These are phyloP conservation scores for Fusarium sambucinum DNA, from an alignment of 2,329 filamentous ascomycete genomes.

Conservation along the genomic window DNA sequence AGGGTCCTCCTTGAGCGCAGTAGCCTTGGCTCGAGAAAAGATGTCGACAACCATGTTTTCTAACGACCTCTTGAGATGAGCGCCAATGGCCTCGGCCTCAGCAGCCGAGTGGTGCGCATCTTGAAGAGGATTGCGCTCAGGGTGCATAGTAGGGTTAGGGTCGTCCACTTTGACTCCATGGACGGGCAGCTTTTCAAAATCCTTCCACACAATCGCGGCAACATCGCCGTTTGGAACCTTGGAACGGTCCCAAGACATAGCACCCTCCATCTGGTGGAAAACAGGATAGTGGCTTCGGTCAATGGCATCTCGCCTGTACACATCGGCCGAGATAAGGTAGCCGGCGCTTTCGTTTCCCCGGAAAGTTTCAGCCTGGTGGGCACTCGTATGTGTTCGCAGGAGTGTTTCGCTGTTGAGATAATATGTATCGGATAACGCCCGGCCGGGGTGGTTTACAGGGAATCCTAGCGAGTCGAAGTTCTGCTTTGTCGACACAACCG, in stretches of 20 bases:
- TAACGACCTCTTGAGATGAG: slow-evolving; percentile 88
- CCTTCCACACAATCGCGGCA: slow-evolving; percentile 74
- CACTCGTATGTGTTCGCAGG: slow-evolving; percentile 92
- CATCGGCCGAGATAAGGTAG: slow-evolving; percentile 92
- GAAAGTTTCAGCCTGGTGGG: slow-evolving; percentile 89
- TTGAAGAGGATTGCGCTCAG: slow-evolving; percentile 87
- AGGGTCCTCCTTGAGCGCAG: slow-evolving; percentile 66
- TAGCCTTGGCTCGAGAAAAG: slow-evolving; percentile 81
- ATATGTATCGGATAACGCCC: slow-evolving; percentile 91
- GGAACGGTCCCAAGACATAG: slow-evolving; percentile 84
- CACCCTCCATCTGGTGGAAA: slow-evolving; percentile 99
- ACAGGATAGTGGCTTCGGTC: slow-evolving; percentile 96
- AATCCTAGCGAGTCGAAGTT: slow-evolving; percentile 99
- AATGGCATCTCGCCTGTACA: slow-evolving; percentile 94
- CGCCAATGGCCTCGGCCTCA: slow-evolving; percentile 84
- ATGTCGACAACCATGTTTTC: slow-evolving; percentile 92
- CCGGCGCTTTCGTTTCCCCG: slow-evolving; percentile 77
- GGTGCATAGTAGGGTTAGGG: slow-evolving; percentile 80
- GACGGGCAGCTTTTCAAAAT: slow-evolving; percentile 77
- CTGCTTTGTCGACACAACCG: slow-evolving; percentile 84
- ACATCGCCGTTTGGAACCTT: slow-evolving; percentile 69
- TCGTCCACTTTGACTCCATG: slow-evolving; percentile 86
- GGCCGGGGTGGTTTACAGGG: slow-evolving; percentile 86
- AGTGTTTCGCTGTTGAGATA: slow-evolving; percentile 89
- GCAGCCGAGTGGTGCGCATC: slow-evolving; percentile 74